Percentiles rank a stretch among this genome's conserved stretches.
Conservation (phyloP, 108 stramenopile species). For the Pseudonitzschia delicatissima region DNA sequence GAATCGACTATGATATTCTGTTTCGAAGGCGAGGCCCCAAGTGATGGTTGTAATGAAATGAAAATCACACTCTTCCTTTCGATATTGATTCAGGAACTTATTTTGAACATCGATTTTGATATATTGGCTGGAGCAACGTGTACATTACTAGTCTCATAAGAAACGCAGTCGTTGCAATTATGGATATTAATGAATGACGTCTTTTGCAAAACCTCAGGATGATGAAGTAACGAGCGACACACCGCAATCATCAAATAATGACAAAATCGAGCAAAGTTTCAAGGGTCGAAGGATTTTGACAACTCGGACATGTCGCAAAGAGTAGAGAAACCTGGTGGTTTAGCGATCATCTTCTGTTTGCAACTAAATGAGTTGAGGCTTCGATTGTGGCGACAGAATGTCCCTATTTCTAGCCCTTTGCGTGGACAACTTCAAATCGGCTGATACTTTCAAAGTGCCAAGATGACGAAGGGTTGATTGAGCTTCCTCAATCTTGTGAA, state of each 20-base stretch:
- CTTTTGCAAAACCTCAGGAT: conserved; percentile 1
- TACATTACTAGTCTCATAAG: conserved; percentile 50
- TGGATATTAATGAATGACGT: conserved; percentile 4
- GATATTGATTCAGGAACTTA: conserved; percentile 43
- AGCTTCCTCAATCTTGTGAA: conserved; percentile 23
- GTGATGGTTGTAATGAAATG: conserved; percentile 15
- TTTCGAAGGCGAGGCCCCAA: conserved; percentile 54
- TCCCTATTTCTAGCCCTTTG: conserved; percentile 28
- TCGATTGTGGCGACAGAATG: conserved; percentile 41
- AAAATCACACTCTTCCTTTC: conserved; percentile 47
- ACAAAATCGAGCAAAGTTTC: conserved; percentile 18
- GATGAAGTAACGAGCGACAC: no score
- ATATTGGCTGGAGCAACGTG: conserved; percentile 44
- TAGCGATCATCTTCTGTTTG: conserved; percentile 26
- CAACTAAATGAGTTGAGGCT: conserved; percentile 22
- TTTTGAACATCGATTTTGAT: conserved; percentile 51
- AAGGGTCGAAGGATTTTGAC: conserved; percentile 30
- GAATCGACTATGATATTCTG: conserved; percentile 56
- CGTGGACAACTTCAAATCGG: conserved; percentile 12
- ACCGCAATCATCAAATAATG: conserved; percentile 2
- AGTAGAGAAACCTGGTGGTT: conserved; percentile 38
- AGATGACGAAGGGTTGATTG: background rate
- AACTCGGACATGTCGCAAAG: conserved; percentile 16
- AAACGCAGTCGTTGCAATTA: background rate
- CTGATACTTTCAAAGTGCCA: background rate